Percentiles rank a stretch among this genome's conserved stretches.
These are phyloP conservation scores for Trichoderma sp. DNA, from an alignment of 2,329 filamentous ascomycete species.

Conservation along the genomic window DNA sequence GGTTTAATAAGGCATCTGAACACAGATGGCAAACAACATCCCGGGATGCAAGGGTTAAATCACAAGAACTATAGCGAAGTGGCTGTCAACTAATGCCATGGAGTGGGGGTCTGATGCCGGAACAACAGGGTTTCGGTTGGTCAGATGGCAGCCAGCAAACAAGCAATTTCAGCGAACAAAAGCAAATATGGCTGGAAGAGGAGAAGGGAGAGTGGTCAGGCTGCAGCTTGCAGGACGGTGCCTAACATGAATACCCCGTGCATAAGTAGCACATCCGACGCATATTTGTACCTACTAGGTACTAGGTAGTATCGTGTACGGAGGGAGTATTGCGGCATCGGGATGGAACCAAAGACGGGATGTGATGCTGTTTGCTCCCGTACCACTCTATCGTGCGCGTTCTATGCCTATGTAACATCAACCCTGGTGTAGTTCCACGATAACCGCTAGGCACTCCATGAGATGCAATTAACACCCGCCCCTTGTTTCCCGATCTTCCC, in stretches of 20 bases:
- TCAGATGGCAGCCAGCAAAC: background rate
- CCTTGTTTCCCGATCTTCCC: background rate
- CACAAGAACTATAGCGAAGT: background rate
- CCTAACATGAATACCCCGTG: background rate
- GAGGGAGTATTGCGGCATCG: too few relatives aligned
- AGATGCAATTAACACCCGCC: background rate
- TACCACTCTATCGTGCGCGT: too few relatives aligned
- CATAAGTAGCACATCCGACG: background rate
- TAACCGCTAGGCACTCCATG: too few relatives aligned
- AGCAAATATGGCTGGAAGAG: background rate
- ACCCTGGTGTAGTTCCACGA: background rate
- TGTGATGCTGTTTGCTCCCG: too few relatives aligned
- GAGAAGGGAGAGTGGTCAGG: background rate
- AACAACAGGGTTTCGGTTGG: background rate
- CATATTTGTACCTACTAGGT: too few relatives aligned
- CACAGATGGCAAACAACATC: background rate
- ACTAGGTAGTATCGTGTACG: too few relatives aligned
- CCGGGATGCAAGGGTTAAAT: background rate
- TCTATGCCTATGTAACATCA: too few relatives aligned
- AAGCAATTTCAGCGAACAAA: conserved; percentile 1
- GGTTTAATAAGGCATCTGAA: background rate
- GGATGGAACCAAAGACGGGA: too few relatives aligned
- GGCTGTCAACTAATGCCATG: conserved; percentile 2
- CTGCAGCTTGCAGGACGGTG: background rate
- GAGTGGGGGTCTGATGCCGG: background rate